Conservation (phyloP, 805 yeast species). For the Zygosaccharomyces gambellarensis region DNA sequence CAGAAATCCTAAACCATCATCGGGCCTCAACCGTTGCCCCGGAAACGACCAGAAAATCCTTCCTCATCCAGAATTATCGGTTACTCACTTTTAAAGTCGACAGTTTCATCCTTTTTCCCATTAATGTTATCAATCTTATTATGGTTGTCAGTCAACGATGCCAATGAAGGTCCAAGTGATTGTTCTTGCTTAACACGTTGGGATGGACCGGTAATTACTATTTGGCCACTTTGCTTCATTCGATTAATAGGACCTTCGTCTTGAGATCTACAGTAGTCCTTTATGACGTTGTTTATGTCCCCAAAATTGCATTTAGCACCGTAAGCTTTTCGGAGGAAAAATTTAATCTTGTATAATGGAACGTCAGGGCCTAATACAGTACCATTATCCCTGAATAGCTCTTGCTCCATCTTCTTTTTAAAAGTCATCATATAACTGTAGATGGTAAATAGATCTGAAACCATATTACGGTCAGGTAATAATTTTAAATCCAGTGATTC, state of each 20-base stretch:
- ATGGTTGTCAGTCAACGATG: neutral
- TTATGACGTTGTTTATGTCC: conserved; percentile 10
- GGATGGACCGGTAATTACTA: neutral
- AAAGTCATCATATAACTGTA: conserved; percentile 13
- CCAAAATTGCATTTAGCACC: conserved; percentile 35
- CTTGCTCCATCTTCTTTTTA: conserved; percentile 12
- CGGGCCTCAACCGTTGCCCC: no score
- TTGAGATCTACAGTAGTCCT: conserved; percentile 12
- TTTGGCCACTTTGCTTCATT: conserved; percentile 8
- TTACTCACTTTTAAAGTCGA: neutral
- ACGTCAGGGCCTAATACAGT: conserved; percentile 17
- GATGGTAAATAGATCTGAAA: conserved; percentile 14
- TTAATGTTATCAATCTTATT: neutral
- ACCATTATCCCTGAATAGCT: conserved; percentile 17
- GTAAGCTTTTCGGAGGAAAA: conserved; percentile 44
- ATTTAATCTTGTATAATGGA: conserved; percentile 34
- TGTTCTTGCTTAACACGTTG: neutral
- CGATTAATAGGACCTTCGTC: conserved; percentile 12
- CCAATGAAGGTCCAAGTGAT: neutral
- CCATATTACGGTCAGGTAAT: conserved; percentile 17
- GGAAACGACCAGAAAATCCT: no score
- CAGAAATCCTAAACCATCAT: no score
- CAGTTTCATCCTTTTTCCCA: neutral
- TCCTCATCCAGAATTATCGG: neutral
- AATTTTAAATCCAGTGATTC: conserved; percentile 19